Evolutionary conservation across 805 yeast species (phyloP), one percentile per base, ranked within the genome.

Genomic region (Alloascoidea africana): DNA sequence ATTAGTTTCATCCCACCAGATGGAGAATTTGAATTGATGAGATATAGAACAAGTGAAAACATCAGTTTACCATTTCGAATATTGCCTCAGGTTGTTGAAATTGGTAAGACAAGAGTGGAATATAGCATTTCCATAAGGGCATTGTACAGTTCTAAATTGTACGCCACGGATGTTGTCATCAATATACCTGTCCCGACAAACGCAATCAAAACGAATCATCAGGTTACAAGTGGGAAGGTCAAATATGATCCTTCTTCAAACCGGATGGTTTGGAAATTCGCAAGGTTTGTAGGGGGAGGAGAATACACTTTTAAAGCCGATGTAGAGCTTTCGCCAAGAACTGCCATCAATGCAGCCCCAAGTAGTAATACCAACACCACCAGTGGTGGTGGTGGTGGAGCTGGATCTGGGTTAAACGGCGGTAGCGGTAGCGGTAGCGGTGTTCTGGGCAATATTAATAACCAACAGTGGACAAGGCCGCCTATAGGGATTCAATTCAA

Each of bases 1-100:
- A 78, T 86, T 41, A 71, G 68, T 35, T 85, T 86, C 45, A 63
- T 76, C 8, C 95, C 95, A 2, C 95, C 95, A 1, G 94, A 85
- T 56, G 94, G 94, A 0, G 72, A 74, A 37, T 82, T 84, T 52
- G 89, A 84, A 54, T 66, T 86, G 42, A 76, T 86, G 87, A 65
- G 72, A 27, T 86, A 85, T 56, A 62, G 77, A 39, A 66, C 70
- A 1, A 56, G 63, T 1, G 72, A 73, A 34, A 72, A 74, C 44
- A 59, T 81, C 41, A 71, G 70, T 36, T 51, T 82, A 18, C 96
- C 96, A 3, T 81, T 85, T 55, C 62, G 63, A 37, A 66, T 85
- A 13, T 59, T 66, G 3, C 80, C 89, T 2, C 61, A 63, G 18
- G 65, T 76, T 2, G 63, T 63, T 4, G 59, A 59, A 38, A 48